phyloP scores from a whole-genome alignment of 75 land plant species.

The Larix kaempferi region DNA sequence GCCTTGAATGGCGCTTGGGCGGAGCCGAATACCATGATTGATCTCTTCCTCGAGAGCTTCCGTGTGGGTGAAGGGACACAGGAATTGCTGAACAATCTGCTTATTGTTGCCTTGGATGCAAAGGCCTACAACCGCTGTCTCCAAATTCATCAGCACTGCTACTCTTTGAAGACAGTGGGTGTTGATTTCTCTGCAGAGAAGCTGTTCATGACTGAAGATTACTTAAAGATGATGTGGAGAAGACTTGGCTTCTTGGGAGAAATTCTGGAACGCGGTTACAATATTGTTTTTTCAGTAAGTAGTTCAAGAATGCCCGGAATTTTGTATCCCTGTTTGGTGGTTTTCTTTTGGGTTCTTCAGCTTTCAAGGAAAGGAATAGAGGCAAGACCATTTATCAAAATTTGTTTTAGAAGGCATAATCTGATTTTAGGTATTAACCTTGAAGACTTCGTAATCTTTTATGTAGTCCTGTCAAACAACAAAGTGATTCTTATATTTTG shows the following conservation, averaged over 20 bases:
- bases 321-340: no score
- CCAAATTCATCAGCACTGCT: slow-evolving; percentile 10
- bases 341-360: no score
- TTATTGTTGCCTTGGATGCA: slow-evolving; percentile 36
- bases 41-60: slow-evolving; percentile 45
- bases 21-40: slow-evolving; percentile 27
- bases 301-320: neutral
- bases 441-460: neutral
- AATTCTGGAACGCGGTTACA: slow-evolving; percentile 9
- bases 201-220: slow-evolving; percentile 32
- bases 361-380: no score
- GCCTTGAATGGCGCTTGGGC: slow-evolving; percentile 49
- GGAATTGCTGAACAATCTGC: slow-evolving; percentile 25
- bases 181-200: slow-evolving; percentile 14
- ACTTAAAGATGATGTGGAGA: slow-evolving; percentile 89
- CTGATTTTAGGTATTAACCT: neutral
- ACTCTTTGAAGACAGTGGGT: neutral
- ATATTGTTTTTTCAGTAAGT: slow-evolving; percentile 11
- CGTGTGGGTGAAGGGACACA: slow-evolving; percentile 26
- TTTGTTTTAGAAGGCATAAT: no score
- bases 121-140: slow-evolving; percentile 13
- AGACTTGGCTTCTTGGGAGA: slow-evolving; percentile 32
- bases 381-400: no score
- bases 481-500: no score
- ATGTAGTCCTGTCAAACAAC: no score